phyloP scores from a whole-genome alignment of 2,329 filamentous ascomycete genomes.

The Calonectria henricotiae region DNA sequence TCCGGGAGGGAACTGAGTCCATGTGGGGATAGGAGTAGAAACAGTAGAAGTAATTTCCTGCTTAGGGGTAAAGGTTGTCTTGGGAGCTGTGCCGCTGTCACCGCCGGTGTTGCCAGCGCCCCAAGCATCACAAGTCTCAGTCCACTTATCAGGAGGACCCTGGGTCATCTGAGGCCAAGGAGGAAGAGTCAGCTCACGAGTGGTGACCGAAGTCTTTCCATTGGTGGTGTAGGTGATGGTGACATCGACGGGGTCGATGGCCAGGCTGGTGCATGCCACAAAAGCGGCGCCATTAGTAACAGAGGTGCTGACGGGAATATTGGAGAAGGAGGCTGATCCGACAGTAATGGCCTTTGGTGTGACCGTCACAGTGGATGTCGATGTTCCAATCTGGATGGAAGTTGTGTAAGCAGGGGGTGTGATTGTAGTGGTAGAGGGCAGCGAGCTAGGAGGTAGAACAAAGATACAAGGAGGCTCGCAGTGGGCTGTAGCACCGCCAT shows the following conservation, averaged over 20 bases:
- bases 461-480: constrained; percentile 23
- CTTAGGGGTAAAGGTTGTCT: constrained; percentile 10
- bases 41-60: constrained; percentile 13
- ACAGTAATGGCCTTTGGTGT: constrained; percentile 17
- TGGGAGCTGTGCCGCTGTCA: neutral
- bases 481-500: constrained; percentile 8
- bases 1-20: constrained; percentile 20
- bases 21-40: constrained; percentile 15
- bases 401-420: constrained; percentile 3
- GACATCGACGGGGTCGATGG: constrained; percentile 14
- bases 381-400: constrained; percentile 10
- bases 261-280: constrained; percentile 12
- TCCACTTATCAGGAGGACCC: constrained; percentile 15
- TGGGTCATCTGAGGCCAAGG: constrained; percentile 26
- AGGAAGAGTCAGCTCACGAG: constrained; percentile 14
- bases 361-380: constrained; percentile 17
- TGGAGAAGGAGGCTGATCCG: neutral
- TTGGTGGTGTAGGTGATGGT: constrained; percentile 5
- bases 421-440: constrained; percentile 23
- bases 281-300: constrained; percentile 12
- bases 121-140: constrained; percentile 9
- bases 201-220: constrained; percentile 13
- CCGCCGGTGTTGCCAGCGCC: neutral
- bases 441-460: constrained; percentile 20
- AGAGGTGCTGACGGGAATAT: constrained; percentile 1